Base-by-base conservation (phyloP, 495 filamentous ascomycete genomes). In the Neohortaea acidophila region DNA sequence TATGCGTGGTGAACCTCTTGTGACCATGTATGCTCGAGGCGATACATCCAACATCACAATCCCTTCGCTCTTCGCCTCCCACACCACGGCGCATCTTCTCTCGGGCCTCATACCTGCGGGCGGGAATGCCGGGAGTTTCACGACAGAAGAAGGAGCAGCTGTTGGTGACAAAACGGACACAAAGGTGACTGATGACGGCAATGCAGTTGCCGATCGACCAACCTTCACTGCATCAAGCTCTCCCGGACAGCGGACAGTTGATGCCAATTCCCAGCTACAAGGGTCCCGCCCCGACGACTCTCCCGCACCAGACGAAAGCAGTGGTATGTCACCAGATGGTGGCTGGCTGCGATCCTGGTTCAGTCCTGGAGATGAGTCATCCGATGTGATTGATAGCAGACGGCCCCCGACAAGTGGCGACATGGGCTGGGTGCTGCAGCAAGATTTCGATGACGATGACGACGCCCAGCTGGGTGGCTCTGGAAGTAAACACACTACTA, bases 11-110 rank as follows among this genome's bases (percentile, higher is more conserved):
- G 87, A 84, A 9, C 69, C 67, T 18, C 56, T 99, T 42, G 77
- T 99, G 26, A 89, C 86, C 39, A 99, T 99, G 89, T 96, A 93
- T 58, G 91, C 89, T 7, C 68, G 77, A 33, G 89, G 87, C 18
- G 84, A 94, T 57, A 94, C 84, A 2, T 91, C 82, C 21, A 94
- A 97, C 49, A 70, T 96, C 44, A 81, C 84, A 2, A 94, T 96
- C 33, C 84, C 89, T 3, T 79, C 91, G 1, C 61, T 96, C 10
- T 99, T 99, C 55, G 96, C 89, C 0, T 92, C 89, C 1, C 71
- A 85, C 48, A 99, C 84, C 4, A 96, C 86, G 6, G 89, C 91
- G 2, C 85, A 94, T 54, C 65, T 99, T 13, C 67, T 99, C 4
- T 93, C 89, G 1, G 86, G 87, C 3, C 68, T 97, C 32, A 76